Conservation (phyloP, 768 basidiomycete genomes). For the Hypsizygus marmoreus region DNA sequence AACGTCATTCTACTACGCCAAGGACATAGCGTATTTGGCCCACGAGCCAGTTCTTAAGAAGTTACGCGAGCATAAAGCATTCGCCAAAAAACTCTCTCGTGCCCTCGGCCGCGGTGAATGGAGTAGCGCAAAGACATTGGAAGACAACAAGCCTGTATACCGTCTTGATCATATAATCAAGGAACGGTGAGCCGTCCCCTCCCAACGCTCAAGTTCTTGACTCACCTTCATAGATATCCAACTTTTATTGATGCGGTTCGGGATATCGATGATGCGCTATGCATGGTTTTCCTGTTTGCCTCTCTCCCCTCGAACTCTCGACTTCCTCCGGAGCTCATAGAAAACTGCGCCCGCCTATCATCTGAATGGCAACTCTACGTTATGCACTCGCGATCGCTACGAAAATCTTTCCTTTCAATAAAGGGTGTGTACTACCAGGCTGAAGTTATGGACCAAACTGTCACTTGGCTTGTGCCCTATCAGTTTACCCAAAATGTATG, state of each 20-base stretch:
- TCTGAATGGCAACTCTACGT: conserved; percentile 98
- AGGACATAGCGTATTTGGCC: conserved; percentile 95
- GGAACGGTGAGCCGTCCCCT: conserved; percentile 66
- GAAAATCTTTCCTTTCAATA: conserved; percentile 93
- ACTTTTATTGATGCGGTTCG: conserved; percentile 94
- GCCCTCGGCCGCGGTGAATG: conserved; percentile 95
- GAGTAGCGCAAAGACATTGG: conserved; percentile 90
- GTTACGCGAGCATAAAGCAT: conserved; percentile 95
- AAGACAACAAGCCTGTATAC: conserved; percentile 92
- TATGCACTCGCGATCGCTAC: conserved; percentile 81
- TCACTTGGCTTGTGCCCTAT: conserved; percentile 97
- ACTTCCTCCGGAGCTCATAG: conserved; percentile 79
- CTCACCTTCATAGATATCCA: conserved; percentile 70
- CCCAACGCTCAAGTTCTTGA: conserved; percentile 10
- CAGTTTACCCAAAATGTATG: conserved; percentile 93
- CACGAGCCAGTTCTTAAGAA: conserved; percentile 95
- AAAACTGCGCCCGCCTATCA: conserved; percentile 87
- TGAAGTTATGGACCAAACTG: conserved; percentile 87
- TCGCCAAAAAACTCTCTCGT: conserved; percentile 93
- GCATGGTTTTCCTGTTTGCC: conserved; percentile 92
- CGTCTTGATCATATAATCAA: conserved; percentile 95
- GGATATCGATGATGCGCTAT: conserved; percentile 96
- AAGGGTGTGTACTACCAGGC: conserved; percentile 99
- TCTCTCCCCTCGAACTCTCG: conserved; percentile 85
- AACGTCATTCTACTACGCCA: conserved; percentile 96